Conservation (phyloP, 2,329 filamentous ascomycete genomes). For the Whalleya microplaca region DNA sequence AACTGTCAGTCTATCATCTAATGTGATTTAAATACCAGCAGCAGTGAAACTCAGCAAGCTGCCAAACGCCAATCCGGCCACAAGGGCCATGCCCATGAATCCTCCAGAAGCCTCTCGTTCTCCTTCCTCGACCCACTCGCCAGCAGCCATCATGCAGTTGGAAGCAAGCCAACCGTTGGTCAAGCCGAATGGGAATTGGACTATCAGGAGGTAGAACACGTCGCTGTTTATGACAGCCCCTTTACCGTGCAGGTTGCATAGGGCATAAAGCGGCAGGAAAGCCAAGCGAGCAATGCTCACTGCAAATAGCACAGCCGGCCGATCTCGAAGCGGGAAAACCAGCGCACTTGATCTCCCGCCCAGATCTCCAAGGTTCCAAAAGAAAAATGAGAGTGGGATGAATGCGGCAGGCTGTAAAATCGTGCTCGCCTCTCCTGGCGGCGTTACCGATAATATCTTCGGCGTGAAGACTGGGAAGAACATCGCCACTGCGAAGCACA, state of each 20-base stretch:
- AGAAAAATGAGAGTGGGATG: conserved; percentile 85
- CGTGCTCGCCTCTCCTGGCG: conserved; percentile 48
- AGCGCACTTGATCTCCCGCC: conserved; percentile 71
- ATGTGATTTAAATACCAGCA: conserved; percentile 50
- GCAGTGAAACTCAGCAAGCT: conserved; percentile 86
- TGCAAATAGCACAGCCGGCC: conserved; percentile 69
- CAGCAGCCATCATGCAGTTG: conserved; percentile 88
- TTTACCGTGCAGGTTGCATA: conserved; percentile 83
- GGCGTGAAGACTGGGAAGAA: conserved; percentile 91
- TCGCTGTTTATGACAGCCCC: conserved; percentile 80
- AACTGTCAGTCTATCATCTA: conserved; percentile 3
- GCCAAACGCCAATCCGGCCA: conserved; percentile 80
- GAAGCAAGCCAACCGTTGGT: conserved; percentile 88
- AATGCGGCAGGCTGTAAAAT: conserved; percentile 77
- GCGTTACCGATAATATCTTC: conserved; percentile 58
- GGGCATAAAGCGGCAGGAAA: conserved; percentile 82
- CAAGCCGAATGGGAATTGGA: conserved; percentile 82
- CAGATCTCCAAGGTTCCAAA: conserved; percentile 93
- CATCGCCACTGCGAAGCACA: conserved; percentile 88
- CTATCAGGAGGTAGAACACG: conserved; percentile 81
- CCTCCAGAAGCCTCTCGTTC: conserved; percentile 89
- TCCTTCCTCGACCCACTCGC: conserved; percentile 76
- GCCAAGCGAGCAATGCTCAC: conserved; percentile 66
- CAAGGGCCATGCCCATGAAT: conserved; percentile 93
- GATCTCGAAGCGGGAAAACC: conserved; percentile 57